A percentile compares a stretch with the other conserved stretches of the same genome.
Conservation (phyloP, 345 rosid genomes). For the Trapa incisa region DNA sequence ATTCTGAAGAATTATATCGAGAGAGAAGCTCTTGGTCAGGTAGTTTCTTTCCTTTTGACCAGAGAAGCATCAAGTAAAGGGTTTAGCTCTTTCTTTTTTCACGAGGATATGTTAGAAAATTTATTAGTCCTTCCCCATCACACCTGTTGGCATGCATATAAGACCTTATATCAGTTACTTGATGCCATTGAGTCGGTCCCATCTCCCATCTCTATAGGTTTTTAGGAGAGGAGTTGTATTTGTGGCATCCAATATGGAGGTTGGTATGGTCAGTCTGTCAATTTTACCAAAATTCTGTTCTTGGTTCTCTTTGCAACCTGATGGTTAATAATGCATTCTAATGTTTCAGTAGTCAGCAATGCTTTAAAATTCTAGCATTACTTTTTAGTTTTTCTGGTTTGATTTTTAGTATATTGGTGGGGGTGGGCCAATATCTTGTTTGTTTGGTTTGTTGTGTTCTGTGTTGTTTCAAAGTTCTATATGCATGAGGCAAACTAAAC, state of each 20-base stretch:
- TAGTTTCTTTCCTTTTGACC: not conserved
- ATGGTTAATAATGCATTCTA: too few species aligned
- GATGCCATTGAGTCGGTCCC: not conserved
- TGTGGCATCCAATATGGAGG: not conserved
- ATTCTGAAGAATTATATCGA: constrained; percentile 71
- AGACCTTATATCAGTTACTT: not conserved
- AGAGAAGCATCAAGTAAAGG: not conserved
- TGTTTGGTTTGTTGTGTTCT: not conserved
- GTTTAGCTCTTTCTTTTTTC: not conserved
- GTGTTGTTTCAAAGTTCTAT: not conserved
- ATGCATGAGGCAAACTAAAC: not conserved
- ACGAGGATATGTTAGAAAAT: not conserved
- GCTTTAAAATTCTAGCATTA: too few species aligned
- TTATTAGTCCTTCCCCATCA: not conserved
- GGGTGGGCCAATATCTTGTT: not conserved
- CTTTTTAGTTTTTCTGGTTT: not conserved
- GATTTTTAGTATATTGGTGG: not conserved
- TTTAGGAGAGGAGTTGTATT: not conserved
- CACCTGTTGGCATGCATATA: not conserved
- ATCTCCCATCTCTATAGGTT: not conserved
- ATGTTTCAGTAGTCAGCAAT: too few species aligned
- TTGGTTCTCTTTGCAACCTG: not conserved
- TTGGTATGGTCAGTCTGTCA: not conserved
- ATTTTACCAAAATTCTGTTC: not conserved
- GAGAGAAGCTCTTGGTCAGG: constrained; percentile 93